phyloP scores from a whole-genome alignment of 169 alveolate genomes.

The Plasmodium knowlesi region DNA sequence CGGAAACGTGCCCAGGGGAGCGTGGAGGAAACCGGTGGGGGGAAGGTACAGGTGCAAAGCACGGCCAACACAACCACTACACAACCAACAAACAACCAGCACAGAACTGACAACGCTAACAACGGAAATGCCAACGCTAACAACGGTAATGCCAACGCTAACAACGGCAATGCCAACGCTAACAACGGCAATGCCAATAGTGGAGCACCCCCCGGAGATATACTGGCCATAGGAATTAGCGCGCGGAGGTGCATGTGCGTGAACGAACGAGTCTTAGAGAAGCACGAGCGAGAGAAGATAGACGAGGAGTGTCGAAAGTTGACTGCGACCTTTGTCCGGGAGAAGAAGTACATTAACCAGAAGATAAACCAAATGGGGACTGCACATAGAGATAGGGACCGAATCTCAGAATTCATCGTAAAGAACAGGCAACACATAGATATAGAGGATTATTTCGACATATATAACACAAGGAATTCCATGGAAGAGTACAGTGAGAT shows the following conservation, averaged over 20 bases:
- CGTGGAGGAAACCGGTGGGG: conserved; percentile 51
- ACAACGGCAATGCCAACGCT: no score
- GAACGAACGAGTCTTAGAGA: conserved; percentile 57
- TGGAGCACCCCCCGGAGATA: background rate
- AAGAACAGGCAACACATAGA: conserved; percentile 69
- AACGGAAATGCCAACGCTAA: background rate
- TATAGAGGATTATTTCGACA: conserved; percentile 74
- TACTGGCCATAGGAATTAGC: conserved; percentile 21
- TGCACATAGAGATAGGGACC: conserved; percentile 64
- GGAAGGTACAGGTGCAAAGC: background rate
- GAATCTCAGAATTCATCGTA: conserved; percentile 74
- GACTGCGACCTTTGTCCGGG: conserved; percentile 66
- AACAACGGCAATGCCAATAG: background rate
- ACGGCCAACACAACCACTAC: no score
- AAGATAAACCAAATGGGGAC: conserved; percentile 19
- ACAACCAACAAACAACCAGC: no score
- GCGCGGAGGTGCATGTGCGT: conserved; percentile 69
- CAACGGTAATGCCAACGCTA: no score
- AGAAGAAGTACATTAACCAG: conserved; percentile 47
- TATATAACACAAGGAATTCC: conserved; percentile 60
- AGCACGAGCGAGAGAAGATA: conserved; percentile 38
- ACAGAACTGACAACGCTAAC: no score
- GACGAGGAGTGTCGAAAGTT: conserved; percentile 64
- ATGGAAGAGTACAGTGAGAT: conserved; percentile 78
- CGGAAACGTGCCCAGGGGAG: conserved; percentile 51